phyloP scores from a whole-genome alignment of 179 eudicot species.

The Heliamphora pulchella region DNA sequence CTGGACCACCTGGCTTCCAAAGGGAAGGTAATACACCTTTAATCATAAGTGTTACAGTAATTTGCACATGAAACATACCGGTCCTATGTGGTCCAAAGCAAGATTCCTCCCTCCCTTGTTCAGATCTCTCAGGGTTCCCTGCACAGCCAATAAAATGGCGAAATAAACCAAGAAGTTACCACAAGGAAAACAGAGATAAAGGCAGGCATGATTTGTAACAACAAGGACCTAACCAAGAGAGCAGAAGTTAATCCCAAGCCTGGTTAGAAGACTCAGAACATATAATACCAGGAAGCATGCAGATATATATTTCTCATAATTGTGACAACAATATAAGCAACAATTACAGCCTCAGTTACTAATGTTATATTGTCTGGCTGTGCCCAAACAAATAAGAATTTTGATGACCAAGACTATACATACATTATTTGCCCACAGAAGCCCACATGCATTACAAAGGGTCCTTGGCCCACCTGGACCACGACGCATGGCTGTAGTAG shows the following conservation, averaged over 20 bases:
- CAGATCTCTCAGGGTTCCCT: constrained; percentile 38
- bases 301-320: too few relatives aligned
- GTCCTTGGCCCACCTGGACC: constrained; percentile 11
- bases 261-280: neutral
- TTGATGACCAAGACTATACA: neutral
- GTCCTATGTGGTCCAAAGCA: constrained; percentile 22
- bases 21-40: neutral
- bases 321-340: too few relatives aligned
- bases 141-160: neutral
- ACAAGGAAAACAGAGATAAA: neutral
- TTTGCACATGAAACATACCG: constrained; percentile 21
- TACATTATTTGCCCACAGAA: constrained; percentile 12
- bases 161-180: neutral
- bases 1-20: neutral
- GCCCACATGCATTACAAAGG: constrained; percentile 12
- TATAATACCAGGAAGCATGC: neutral
- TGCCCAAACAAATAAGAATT: too few relatives aligned
- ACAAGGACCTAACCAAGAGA: neutral
- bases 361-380: too few relatives aligned
- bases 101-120: constrained; percentile 27
- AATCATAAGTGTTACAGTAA: neutral
- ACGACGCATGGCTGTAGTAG: neutral
- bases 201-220: neutral
- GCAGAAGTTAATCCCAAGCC: neutral
- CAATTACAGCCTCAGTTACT: too few relatives aligned